phyloP scores from a whole-genome alignment of 1,139 yeast species.

The Oligophagozyma castellii region DNA sequence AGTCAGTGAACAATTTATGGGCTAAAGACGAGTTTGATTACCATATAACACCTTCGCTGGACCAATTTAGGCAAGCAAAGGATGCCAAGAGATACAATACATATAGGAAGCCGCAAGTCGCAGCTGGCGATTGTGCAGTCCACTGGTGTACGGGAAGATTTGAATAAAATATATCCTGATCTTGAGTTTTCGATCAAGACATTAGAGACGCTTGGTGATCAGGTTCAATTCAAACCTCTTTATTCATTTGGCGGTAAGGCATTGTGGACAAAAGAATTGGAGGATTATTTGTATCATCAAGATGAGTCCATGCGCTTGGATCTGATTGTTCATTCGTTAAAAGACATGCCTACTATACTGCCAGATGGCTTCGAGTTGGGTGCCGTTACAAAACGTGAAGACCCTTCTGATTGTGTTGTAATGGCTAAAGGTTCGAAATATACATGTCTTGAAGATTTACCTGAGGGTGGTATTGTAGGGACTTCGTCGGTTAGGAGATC shows the following conservation, averaged over 20 bases:
- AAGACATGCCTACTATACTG: constrained; percentile 86
- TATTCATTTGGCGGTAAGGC: constrained; percentile 95
- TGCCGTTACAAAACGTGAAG: constrained; percentile 72
- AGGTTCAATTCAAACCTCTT: constrained; percentile 69
- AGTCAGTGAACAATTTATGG: too few species aligned
- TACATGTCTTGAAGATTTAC: constrained; percentile 55
- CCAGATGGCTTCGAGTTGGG: constrained; percentile 89
- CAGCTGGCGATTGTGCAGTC: constrained; percentile 78
- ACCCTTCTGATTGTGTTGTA: constrained; percentile 88
- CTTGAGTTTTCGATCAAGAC: constrained; percentile 61
- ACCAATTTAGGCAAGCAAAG: neutral
- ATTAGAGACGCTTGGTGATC: constrained; percentile 79
- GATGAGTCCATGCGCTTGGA: constrained; percentile 46
- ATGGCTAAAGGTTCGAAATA: constrained; percentile 59
- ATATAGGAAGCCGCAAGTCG: constrained; percentile 83
- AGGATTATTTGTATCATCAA: constrained; percentile 51
- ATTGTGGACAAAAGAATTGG: constrained; percentile 91
- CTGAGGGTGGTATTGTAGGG: constrained; percentile 78
- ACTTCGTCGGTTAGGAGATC: constrained; percentile 90
- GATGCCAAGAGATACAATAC: constrained; percentile 11
- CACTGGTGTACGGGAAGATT: constrained; percentile 50
- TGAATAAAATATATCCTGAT: constrained; percentile 48
- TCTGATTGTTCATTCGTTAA: constrained; percentile 82
- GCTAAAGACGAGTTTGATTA: too few species aligned
- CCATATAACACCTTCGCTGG: too few species aligned